Evolutionary conservation across 306 rosid genomes (phyloP).

Genomic region (Lathyrus oleraceus): DNA sequence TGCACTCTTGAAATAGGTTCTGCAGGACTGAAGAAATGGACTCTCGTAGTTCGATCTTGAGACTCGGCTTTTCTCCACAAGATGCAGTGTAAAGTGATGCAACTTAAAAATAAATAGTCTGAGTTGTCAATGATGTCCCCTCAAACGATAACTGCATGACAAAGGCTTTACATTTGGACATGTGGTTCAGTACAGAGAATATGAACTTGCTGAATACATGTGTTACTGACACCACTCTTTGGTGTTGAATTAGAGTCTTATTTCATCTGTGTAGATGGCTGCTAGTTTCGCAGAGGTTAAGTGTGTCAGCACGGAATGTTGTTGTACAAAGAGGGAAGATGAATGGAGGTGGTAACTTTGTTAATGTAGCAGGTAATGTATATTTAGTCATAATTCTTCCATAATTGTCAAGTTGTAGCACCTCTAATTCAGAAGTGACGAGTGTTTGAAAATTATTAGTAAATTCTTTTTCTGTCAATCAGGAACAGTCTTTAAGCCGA

Average conservation of each 20-base stretch:
- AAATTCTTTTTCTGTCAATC: slow-evolving; percentile 77
- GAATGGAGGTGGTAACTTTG: slow-evolving; percentile 37
- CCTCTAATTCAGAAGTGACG: slow-evolving; percentile 56
- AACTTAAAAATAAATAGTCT: too few relatives aligned
- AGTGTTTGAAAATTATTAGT: slow-evolving; percentile 45
- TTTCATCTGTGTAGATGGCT: slow-evolving; percentile 18
- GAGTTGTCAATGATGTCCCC: too few relatives aligned
- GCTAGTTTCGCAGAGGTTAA: background rate
- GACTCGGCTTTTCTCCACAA: too few relatives aligned
- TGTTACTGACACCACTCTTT: slow-evolving; percentile 8
- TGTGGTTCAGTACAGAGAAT: slow-evolving; percentile 23
- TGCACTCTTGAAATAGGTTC: slow-evolving; percentile 32
- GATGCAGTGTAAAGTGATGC: too few relatives aligned
- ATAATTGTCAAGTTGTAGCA: slow-evolving; percentile 84
- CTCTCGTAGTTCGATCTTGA: too few relatives aligned
- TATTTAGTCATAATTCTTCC: slow-evolving; percentile 75
- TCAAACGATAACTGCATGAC: background rate
- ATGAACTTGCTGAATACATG: slow-evolving; percentile 23
- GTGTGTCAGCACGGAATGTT: too few relatives aligned
- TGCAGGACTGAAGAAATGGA: background rate
- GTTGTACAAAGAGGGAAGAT: too few relatives aligned
- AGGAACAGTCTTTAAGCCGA: slow-evolving; percentile 70
- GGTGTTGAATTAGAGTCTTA: slow-evolving; percentile 23
- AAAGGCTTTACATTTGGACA: slow-evolving; percentile 29
- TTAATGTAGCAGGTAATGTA: slow-evolving; percentile 48